Percentiles rank a stretch among this genome's conserved stretches.
These are phyloP conservation scores for Porogramme epimiltina DNA, from an alignment of 1,284 basidiomycete genomes.

Conservation along the genomic window DNA sequence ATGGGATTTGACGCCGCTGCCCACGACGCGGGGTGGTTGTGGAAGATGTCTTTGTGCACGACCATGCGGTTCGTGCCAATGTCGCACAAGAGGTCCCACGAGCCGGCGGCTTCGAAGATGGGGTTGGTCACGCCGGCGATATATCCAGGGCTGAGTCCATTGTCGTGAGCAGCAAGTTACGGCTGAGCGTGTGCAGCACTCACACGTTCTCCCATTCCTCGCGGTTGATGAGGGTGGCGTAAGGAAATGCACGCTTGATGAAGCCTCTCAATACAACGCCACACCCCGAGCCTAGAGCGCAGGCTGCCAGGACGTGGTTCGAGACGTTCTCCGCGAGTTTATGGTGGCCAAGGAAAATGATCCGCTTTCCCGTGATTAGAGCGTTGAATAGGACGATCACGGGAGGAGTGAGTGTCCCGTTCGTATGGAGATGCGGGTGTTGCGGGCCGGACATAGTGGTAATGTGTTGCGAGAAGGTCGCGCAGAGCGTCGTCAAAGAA, in stretches of 20 bases:
- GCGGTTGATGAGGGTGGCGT: conserved; percentile 86
- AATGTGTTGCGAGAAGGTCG: conserved; percentile 79
- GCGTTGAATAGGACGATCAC: conserved; percentile 96
- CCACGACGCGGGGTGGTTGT: conserved; percentile 52
- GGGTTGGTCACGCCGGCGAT: conserved; percentile 98
- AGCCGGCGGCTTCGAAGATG: conserved; percentile 84
- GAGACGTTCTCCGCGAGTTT: conserved; percentile 87
- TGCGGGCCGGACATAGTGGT: conserved; percentile 71
- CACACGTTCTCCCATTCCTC: conserved; percentile 90
- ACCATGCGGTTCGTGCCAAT: conserved; percentile 85
- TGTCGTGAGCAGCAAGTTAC: neutral
- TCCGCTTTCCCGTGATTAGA: conserved; percentile 88
- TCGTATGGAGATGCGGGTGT: conserved; percentile 92
- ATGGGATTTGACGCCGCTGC: conserved; percentile 44
- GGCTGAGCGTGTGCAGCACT: conserved; percentile 30
- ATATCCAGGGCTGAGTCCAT: conserved; percentile 83
- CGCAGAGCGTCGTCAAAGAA: conserved; percentile 88
- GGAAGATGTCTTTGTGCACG: conserved; percentile 82
- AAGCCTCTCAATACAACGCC: conserved; percentile 85
- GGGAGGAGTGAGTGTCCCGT: conserved; percentile 88
- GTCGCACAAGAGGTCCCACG: conserved; percentile 94
- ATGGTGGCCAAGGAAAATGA: conserved; percentile 91
- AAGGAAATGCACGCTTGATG: conserved; percentile 89
- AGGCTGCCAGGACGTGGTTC: conserved; percentile 89
- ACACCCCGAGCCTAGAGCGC: conserved; percentile 89